A percentile compares a stretch with the other conserved stretches of the same genome.
Conservation (phyloP, 441 rosid genomes). For the Daphne laureola region DNA sequence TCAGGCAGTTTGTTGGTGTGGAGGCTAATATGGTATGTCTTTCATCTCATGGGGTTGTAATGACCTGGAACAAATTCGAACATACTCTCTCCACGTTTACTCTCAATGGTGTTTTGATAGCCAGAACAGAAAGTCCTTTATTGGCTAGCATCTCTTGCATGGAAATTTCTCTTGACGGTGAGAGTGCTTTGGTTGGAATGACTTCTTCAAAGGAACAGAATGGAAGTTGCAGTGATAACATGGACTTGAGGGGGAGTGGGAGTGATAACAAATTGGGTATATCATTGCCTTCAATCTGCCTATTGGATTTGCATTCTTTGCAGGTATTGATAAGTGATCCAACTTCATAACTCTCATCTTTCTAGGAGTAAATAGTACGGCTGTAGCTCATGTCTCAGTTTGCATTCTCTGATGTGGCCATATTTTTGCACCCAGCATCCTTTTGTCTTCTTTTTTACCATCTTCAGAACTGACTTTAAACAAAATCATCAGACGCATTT, state of each 20-base stretch:
- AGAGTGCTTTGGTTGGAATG: conserved; percentile 56
- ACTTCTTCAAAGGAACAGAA: conserved; percentile 32
- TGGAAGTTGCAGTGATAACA: conserved; percentile 13
- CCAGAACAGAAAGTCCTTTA: conserved; percentile 56
- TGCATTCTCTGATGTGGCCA: too few relatives aligned
- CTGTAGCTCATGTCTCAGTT: too few relatives aligned
- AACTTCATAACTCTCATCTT: too few relatives aligned
- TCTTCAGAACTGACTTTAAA: too few relatives aligned
- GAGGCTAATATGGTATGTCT: conserved; percentile 63
- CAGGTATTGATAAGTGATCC: conserved; percentile 35
- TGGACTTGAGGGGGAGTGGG: conserved; percentile 15
- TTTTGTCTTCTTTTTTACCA: too few relatives aligned
- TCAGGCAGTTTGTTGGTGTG: conserved; percentile 69
- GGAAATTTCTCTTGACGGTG: conserved; percentile 72
- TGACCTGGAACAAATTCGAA: conserved; percentile 58
- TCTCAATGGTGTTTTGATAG: conserved; percentile 57
- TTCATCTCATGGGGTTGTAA: conserved; percentile 62
- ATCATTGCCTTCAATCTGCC: conserved; percentile 66
- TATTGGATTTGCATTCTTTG: conserved; percentile 62
- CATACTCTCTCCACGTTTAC: conserved; percentile 56
- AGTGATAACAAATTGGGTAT: conserved; percentile 36
- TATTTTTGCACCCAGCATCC: too few relatives aligned
- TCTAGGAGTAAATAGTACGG: too few relatives aligned
- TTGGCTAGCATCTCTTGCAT: conserved; percentile 59
- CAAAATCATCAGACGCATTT: too few relatives aligned